Conservation (phyloP, 129 eudicot species). For the Chrysanthemum seticuspe region DNA sequence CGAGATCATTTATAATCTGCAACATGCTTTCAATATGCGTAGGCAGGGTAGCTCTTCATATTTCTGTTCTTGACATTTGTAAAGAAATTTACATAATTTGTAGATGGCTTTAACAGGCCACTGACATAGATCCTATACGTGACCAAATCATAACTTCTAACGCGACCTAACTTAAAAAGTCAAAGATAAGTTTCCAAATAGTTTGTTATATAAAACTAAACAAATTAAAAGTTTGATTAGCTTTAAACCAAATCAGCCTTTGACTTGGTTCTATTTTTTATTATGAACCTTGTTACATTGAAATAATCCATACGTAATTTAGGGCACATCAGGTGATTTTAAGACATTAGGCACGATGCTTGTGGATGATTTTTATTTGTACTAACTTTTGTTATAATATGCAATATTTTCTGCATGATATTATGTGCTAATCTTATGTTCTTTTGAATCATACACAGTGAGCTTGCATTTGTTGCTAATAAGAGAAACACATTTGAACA, state of each 20-base stretch:
- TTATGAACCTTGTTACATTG: too few relatives aligned
- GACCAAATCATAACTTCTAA: too few relatives aligned
- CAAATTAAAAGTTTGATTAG: too few relatives aligned
- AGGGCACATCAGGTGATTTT: neutral
- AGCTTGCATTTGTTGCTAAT: slow-evolving; percentile 68
- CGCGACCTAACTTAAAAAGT: too few relatives aligned
- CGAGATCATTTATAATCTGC: neutral
- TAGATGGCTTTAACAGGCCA: too few relatives aligned
- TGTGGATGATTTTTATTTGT: neutral
- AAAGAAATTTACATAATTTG: too few relatives aligned
- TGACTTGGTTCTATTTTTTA: too few relatives aligned
- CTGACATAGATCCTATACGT: too few relatives aligned
- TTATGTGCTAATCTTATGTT: slow-evolving; percentile 15
- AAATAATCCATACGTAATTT: too few relatives aligned
- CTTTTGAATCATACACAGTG: slow-evolving; percentile 42
- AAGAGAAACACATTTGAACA: slow-evolving; percentile 63
- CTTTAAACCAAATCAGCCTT: too few relatives aligned
- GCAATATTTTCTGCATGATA: neutral
- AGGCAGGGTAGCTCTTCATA: neutral
- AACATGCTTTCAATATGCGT: neutral
- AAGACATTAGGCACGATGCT: neutral
- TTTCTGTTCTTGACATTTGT: neutral
- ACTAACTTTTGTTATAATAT: neutral
- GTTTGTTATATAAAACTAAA: too few relatives aligned
- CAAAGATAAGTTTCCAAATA: too few relatives aligned